A percentile compares a stretch with the other conserved stretches of the same genome.
phyloP scores from a whole-genome alignment of 805 yeast species.

The Jamesozyma rosinii region DNA sequence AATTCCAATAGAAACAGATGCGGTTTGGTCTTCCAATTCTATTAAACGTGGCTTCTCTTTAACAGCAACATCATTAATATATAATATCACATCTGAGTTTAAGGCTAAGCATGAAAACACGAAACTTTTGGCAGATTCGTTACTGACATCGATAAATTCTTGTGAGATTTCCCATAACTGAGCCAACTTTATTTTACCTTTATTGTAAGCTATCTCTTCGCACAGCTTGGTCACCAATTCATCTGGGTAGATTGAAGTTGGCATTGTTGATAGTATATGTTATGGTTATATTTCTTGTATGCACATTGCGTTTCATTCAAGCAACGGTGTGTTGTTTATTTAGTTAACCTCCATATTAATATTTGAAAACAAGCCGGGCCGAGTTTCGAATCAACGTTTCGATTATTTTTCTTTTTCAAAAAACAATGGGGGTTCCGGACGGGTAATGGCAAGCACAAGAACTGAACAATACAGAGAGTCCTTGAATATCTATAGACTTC shows the following conservation, averaged over 20 bases:
- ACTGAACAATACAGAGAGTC: no score
- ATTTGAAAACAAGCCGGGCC: neutral
- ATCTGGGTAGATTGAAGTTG: conserved; percentile 21
- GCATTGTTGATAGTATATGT: neutral
- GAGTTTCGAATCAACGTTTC: neutral
- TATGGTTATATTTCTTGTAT: no score
- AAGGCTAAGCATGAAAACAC: conserved; percentile 14
- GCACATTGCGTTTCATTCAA: no score
- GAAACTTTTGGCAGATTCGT: conserved; percentile 12
- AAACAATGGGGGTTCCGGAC: no score
- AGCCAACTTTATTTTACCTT: conserved; percentile 17
- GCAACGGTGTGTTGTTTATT: no score
- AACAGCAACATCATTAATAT: conserved; percentile 3
- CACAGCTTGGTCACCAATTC: conserved; percentile 22
- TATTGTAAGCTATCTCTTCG: conserved; percentile 27
- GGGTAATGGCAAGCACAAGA: no score
- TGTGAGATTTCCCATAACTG: conserved; percentile 15
- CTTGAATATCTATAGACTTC: no score
- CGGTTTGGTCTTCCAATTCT: conserved; percentile 2
- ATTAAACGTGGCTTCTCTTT: conserved; percentile 5
- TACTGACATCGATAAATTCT: conserved; percentile 3
- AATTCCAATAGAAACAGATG: conserved; percentile 31
- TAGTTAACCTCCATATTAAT: no score
- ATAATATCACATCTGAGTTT: conserved; percentile 12
- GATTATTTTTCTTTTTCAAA: neutral